Percentiles rank a stretch among this genome's conserved stretches.
Evolutionary conservation across 495 filamentous ascomycete species (phyloP).

Genomic region (Aspergillus nanangensis): DNA sequence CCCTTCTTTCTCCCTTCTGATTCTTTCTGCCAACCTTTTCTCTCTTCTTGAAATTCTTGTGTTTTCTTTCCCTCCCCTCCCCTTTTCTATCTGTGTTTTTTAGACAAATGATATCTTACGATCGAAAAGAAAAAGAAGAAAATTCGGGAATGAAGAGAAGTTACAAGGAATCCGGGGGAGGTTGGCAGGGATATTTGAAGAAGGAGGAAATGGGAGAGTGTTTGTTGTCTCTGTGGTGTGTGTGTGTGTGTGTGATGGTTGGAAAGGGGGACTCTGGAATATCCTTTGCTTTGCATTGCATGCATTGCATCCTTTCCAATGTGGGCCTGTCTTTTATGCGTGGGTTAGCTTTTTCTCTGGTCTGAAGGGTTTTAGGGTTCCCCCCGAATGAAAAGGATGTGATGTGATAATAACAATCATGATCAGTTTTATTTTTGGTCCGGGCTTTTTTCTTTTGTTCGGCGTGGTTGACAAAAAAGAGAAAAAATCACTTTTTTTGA

Average conservation of each 20-base stretch:
- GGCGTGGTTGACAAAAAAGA: slow-evolving; percentile 19
- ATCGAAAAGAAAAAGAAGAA: no score
- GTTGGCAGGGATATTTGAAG: no score
- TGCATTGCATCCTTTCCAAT: not conserved
- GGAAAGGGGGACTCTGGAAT: no score
- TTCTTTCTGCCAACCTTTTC: slow-evolving; percentile 3
- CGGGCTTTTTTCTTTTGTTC: slow-evolving; percentile 15
- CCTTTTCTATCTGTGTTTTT: not conserved
- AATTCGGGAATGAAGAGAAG: no score
- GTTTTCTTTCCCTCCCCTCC: not conserved
- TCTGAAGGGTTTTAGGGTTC: slow-evolving; percentile 3
- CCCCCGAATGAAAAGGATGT: slow-evolving; percentile 6
- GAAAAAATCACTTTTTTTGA: slow-evolving; percentile 9
- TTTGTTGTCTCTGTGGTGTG: no score
- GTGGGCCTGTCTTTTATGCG: no score
- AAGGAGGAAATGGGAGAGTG: no score
- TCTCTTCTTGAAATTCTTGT: not conserved
- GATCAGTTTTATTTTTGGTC: slow-evolving; percentile 15
- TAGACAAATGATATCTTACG: no score
- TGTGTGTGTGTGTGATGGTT: not conserved
- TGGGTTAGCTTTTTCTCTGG: not conserved
- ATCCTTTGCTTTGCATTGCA: not conserved
- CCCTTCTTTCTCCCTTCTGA: no score
- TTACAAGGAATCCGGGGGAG: no score
- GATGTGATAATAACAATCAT: slow-evolving; percentile 18